Evolutionary conservation across 306 rosid genomes (phyloP).

Genomic region (Trifolium subterraneum): DNA sequence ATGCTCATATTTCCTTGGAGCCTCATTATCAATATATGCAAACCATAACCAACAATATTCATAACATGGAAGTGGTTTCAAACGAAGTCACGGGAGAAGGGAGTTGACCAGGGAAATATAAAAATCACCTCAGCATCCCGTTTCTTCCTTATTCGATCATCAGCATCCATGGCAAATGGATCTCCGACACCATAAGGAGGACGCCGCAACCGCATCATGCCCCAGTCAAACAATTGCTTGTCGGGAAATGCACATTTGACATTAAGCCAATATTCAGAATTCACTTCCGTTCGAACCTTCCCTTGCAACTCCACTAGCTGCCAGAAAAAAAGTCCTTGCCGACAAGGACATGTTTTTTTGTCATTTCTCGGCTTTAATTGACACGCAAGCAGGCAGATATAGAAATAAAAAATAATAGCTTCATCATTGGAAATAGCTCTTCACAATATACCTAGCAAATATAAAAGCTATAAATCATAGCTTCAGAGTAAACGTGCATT

Average conservation of each 20-base stretch:
- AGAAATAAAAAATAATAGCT: slow-evolving; percentile 10
- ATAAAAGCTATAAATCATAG: background rate
- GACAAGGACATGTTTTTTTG: slow-evolving; percentile 59
- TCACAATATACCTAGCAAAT: background rate
- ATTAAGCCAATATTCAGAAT: slow-evolving; percentile 83
- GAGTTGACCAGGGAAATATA: slow-evolving; percentile 21
- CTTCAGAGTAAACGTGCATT: background rate
- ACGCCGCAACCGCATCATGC: slow-evolving; percentile 84
- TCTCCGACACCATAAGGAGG: slow-evolving; percentile 93
- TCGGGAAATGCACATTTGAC: slow-evolving; percentile 78
- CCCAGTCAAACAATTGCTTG: slow-evolving; percentile 88
- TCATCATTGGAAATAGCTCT: slow-evolving; percentile 34
- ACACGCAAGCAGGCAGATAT: slow-evolving; percentile 3
- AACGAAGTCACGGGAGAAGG: slow-evolving; percentile 1
- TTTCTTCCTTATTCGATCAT: slow-evolving; percentile 89
- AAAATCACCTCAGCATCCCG: slow-evolving; percentile 88
- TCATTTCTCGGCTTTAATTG: slow-evolving; percentile 52
- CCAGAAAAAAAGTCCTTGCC: slow-evolving; percentile 59
- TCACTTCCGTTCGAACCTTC: slow-evolving; percentile 75
- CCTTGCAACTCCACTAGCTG: slow-evolving; percentile 88
- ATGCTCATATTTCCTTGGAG: background rate
- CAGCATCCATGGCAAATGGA: slow-evolving; percentile 90
- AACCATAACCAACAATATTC: slow-evolving; percentile 20
- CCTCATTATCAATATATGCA: slow-evolving; percentile 23
- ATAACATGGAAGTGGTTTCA: slow-evolving; percentile 8